Percentiles rank a stretch among this genome's conserved stretches.
phyloP scores from a whole-genome alignment of 345 rosid genomes.

The Syzygium jambos region DNA sequence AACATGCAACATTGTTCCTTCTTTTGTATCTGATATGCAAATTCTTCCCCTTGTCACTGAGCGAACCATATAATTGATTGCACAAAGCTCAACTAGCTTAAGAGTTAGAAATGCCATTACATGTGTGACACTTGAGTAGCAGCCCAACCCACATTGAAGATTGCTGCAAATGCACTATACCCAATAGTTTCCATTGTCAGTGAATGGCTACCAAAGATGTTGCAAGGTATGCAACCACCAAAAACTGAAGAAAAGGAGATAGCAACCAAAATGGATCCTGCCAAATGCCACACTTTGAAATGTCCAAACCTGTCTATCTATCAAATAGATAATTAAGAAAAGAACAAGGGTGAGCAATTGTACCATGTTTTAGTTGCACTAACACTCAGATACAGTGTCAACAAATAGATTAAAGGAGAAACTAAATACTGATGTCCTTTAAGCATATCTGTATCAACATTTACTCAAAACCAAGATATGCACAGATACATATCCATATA shows the following conservation, averaged over 20 bases:
- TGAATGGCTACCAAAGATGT: conserved; percentile 38
- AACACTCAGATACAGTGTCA: not conserved
- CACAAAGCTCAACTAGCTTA: not conserved
- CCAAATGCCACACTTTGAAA: conserved; percentile 94
- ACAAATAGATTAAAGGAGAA: not conserved
- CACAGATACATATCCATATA: not conserved
- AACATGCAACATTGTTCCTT: not conserved
- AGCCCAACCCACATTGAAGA: conserved; percentile 96
- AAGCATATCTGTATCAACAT: not conserved
- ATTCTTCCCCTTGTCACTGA: not conserved
- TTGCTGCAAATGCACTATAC: conserved; percentile 76
- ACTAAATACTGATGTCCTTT: not conserved
- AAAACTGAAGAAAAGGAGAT: conserved; percentile 93
- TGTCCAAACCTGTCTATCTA: conserved; percentile 97
- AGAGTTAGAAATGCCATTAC: conserved; percentile 27
- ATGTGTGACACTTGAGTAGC: conserved; percentile 98
- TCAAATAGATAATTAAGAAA: conserved; percentile 8
- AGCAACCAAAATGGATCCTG: conserved; percentile 86
- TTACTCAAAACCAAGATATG: not conserved
- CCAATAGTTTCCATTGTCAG: conserved; percentile 53
- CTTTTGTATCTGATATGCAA: not conserved
- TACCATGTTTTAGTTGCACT: not conserved
- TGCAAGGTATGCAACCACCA: conserved; percentile 83
- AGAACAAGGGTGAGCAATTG: not conserved
- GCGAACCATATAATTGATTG: not conserved